These are phyloP conservation scores for Withania somnifera DNA, from an alignment of 305 asterid species.

Conservation along the genomic window DNA sequence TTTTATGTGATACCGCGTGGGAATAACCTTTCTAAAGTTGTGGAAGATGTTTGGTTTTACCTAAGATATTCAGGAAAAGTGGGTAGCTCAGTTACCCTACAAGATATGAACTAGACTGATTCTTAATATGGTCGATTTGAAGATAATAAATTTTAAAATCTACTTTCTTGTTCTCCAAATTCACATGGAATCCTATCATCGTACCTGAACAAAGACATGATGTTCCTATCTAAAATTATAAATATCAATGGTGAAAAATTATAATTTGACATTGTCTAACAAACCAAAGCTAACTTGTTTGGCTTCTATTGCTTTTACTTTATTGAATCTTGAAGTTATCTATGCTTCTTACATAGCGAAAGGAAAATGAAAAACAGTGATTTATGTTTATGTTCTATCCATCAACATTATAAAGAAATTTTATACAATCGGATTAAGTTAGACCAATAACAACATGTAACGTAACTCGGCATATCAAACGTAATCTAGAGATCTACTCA, in stretches of 20 bases:
- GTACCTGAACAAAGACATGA: constrained; percentile 4
- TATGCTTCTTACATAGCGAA: background rate
- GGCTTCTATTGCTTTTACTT: background rate
- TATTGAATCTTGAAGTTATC: background rate
- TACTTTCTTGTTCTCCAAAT: background rate
- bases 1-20: background rate
- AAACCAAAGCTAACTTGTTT: background rate
- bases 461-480: background rate
- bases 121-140: background rate
- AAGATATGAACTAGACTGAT: background rate
- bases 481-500: background rate
- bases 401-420: background rate
- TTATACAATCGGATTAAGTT: background rate
- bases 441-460: background rate
- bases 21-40: background rate
- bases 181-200: constrained; percentile 15
- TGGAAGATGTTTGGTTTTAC: background rate
- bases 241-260: constrained; percentile 10
- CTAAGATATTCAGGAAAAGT: constrained; percentile 6
- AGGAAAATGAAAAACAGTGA: background rate
- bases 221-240: background rate
- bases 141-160: background rate
- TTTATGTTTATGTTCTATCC: background rate
- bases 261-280: background rate
- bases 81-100: background rate